Evolutionary conservation across 2,329 filamentous ascomycete species (phyloP), one percentile per base, ranked within the genome.

Genomic region (Talaromyces funiculosus): DNA sequence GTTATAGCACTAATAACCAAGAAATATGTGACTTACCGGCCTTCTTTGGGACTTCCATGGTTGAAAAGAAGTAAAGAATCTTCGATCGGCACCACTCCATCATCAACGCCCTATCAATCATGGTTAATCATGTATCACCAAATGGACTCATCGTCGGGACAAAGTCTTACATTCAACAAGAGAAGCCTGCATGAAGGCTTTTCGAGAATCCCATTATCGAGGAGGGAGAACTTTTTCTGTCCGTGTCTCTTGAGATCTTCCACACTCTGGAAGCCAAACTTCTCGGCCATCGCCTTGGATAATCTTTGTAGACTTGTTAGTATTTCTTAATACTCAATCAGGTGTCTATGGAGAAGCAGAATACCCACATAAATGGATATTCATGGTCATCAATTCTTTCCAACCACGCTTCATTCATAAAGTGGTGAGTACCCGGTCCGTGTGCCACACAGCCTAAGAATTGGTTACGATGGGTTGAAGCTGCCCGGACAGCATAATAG

Each of bases 71-170:
- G 73, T 74, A 86, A 82, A 14, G 80, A 86, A 67, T 89, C 86
- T 67, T 89, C 86, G 61, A 89, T 86, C 0, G 86, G 86, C 78
- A 87, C 87, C 47, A 88, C 72, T 0, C 85, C 86, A 65, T 89
- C 86, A 58, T 80, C 76, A 3, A 81, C 83, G 8, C 86, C 86
- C 80, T 86, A 63, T 1, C 16, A n/a, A 33, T 29, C 8, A 20
- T 57, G 22, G 10, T 63, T 22, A 62, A 47, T 51, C n/a, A 7
- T 33, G 10, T 33, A 4, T 22, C n/a, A 8, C 3, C 9, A 9
- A 22, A 14, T 20, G 9, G 6, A 14, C 35, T 10, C 7, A 37
- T 10, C 26, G 9, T n/a, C 3, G 22, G 29, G 10, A 29, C 4
- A 35, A 12, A 16, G 43, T 58, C 80, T 68, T 69, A 84, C 83